Conservation (phyloP, 225 moss, liverwort and hornwort genomes). For the Ulota crispa region DNA sequence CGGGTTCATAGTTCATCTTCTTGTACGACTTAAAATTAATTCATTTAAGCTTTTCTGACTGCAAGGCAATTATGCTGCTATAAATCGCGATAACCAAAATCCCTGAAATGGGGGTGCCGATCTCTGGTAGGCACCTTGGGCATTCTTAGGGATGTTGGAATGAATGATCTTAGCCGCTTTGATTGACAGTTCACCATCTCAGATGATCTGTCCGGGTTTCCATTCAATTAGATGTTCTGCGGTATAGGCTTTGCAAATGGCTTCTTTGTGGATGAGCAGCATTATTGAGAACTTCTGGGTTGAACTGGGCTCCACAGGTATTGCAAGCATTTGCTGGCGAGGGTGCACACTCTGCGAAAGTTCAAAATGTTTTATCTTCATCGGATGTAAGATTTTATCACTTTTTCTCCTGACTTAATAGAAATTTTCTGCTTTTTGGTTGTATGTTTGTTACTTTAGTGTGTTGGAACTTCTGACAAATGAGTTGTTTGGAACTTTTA, state of each 20-base stretch:
- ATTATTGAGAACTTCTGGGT: neutral
- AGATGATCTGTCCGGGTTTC: too few relatives aligned
- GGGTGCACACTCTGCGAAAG: slow-evolving; percentile 89
- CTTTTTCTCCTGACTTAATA: too few relatives aligned
- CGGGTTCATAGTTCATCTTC: neutral
- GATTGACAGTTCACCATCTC: too few relatives aligned
- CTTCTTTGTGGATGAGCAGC: neutral
- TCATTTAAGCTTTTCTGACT: neutral
- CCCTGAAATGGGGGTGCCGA: too few relatives aligned
- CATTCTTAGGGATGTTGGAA: too few relatives aligned
- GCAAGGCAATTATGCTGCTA: too few relatives aligned
- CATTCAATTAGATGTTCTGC: too few relatives aligned
- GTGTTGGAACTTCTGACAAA: neutral
- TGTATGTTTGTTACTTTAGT: neutral
- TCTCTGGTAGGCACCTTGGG: too few relatives aligned
- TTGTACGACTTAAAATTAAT: neutral
- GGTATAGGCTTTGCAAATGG: neutral
- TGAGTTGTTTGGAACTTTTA: slow-evolving; percentile 18
- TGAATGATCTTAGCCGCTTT: too few relatives aligned
- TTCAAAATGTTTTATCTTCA: slow-evolving; percentile 71
- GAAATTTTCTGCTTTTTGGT: too few relatives aligned
- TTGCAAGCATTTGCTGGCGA: slow-evolving; percentile 92
- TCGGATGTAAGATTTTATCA: slow-evolving; percentile 65
- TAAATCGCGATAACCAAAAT: too few relatives aligned
- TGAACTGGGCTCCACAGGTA: slow-evolving; percentile 51